Base-by-base conservation (phyloP, 164 flowering plant species). In the Echeveria elegans region DNA sequence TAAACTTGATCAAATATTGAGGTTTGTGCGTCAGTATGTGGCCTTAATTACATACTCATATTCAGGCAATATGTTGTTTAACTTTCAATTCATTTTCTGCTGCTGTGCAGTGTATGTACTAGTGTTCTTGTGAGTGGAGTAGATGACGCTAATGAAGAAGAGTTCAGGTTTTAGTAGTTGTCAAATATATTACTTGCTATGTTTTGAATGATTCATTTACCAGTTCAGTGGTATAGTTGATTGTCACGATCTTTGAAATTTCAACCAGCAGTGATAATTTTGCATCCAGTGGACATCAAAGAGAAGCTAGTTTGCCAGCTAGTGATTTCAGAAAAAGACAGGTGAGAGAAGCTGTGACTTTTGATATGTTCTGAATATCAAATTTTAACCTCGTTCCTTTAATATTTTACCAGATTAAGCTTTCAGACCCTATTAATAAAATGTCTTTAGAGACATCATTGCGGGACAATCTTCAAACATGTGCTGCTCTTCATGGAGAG, bases 401-500 rank as follows among this genome's bases (percentile, higher is more conserved):
- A 58, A n/a, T 48, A 31, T 50, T 26, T 4, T 2, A 41, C 40
- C 75, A 95, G 99, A 85, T 95, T 47, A 86, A 87, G 72, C 72
- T 82, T 60, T 85, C 92, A 16, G 97, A 95, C 70, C 96, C 92
- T 63, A 82, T 92, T 72, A 83, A 83, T 71, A 85, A 81, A 61
- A 61, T 84, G 72, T 85, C 97, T n/a, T 53, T 95, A 68, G 96
- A 88, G 73, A 79, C 75, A 21, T 80, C 84, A 15, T 82, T 91
- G 69, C 78, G 86, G 66, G 90, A 89, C 24, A 91, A 91, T 73
- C 96, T 94, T 78, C 92, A 86, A 77, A 83, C 83, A 2, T 94
- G 97, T 80, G 87, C 95, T 64, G 69, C 83, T 26, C 83, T 94
- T 77, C 97, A 94, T 80, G 97, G 99, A 26, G 96, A 91, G 38